Evolutionary conservation across 1,284 basidiomycete species (phyloP), one percentile per base, ranked within the genome.

Genomic region (Irpex sp.): DNA sequence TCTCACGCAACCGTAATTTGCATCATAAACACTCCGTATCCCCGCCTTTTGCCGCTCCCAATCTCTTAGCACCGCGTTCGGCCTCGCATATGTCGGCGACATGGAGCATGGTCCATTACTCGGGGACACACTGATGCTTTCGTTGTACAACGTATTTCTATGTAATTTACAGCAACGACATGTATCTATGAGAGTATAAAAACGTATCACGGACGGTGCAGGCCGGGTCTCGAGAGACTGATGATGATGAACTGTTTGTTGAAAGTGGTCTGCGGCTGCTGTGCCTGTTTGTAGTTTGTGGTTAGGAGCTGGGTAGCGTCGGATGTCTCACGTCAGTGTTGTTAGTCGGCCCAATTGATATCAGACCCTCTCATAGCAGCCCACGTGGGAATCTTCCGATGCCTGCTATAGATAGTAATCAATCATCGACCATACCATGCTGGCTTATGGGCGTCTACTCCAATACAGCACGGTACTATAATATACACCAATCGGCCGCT

Each of bases 1-100:
- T 75, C 75, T 71, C 75, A 75, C 75, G 73, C 69, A 69, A 66
- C 68, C 63, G 61, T 66, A 67, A 67, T 67, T 66, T 68, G 64
- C 68, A 71, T 73, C 71, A 65, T 66, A 61, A 61, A 57, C 59
- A 58, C 65, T 66, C 59, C 67, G 68, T 69, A 68, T 67, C 68
- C 68, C 72, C 72, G 70, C 70, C 63, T 67, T 69, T 68, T 70
- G 70, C 60, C 63, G 63, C 63, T 54, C 26, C 31, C 26, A 26
- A n/a, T 21, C 53, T 26, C 53, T 31, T 9, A 15, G 8, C 49
- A 51, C 21, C 53, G 8, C 21, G 17, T 33, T 54, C 53, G 9
- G 19, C n/a, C 19, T 15, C 13, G 17, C 53, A 5, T n/a, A 31
- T 9, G n/a, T 54, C 47, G 37, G 7, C 37, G 37, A 39, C 37